Base-by-base conservation (phyloP, 108 stramenopile genomes). In the Mayamaea pseudoterrestris region DNA sequence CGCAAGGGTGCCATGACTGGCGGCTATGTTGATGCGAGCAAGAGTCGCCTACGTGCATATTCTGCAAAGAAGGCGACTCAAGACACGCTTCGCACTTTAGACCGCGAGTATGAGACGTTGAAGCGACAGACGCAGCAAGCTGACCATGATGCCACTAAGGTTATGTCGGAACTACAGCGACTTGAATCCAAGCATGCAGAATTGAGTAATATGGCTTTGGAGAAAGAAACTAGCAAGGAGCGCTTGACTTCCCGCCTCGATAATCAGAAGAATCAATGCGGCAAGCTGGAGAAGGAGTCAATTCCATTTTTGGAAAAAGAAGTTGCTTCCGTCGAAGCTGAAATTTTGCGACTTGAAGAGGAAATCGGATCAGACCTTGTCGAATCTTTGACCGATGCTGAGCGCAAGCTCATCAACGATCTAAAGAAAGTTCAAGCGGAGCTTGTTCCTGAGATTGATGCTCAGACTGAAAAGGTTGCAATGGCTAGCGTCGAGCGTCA, bases 1-100 rank as follows among this genome's bases (percentile, higher is more conserved):
- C 67, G 93, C 7, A 81, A 83, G 44, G 98, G 98, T 40, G 85
- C 87, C 14, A 55, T 98, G 41, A 68, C 86, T 6, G 97, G 96
- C 21, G 96, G 96, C 12, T 95, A 72, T 53, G 69, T 89, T 12
- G 93, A 93, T 53, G 49, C 46, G 4, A 39, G 49, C 5, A 85
- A 86, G 49, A 77, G 74, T 54, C 76, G 79, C 2, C 67, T 90
- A 24, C 56, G 60, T 18, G 83, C 89, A 6, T 70, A 76, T 48
- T 42, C 54, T 12, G 60, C 60, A 11, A 48, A 78, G 55, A 62
- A 48, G 14, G 55, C 39, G 30, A 74, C 90, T 0, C 64, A 80
- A 50, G 63, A 49, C 7, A 54, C 39, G 16, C 49, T 72, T 32
- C 65, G 61, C 39, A 43, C 65, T 27, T 52, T 72, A 5, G 66